These are phyloP conservation scores for Neonectria ditissima DNA, from an alignment of 2,329 filamentous ascomycete species.

Conservation along the genomic window DNA sequence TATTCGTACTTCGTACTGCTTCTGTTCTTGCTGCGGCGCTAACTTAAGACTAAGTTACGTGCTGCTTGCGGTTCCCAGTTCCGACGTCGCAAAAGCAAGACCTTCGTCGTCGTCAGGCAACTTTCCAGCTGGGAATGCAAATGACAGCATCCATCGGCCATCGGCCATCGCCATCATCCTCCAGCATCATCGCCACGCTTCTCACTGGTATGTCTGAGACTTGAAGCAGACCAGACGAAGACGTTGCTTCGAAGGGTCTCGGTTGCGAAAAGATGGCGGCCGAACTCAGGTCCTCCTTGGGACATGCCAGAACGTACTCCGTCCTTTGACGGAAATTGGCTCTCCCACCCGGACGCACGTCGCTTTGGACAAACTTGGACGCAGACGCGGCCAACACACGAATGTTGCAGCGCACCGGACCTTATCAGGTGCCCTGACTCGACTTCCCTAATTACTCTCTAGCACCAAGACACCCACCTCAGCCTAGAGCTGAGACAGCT, in stretches of 20 bases:
- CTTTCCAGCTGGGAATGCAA: constrained; percentile 11
- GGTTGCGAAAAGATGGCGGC: constrained; percentile 7
- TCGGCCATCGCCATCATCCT: background rate
- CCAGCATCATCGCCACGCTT: background rate
- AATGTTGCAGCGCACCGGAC: background rate
- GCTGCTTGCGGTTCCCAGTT: background rate
- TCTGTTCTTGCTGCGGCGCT: constrained; percentile 21
- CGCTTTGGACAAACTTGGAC: constrained; percentile 1
- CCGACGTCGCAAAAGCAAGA: background rate
- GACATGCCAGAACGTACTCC: constrained; percentile 16
- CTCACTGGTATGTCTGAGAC: constrained; percentile 7
- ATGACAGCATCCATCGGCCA: constrained; percentile 24
- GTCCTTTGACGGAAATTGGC: constrained; percentile 26
- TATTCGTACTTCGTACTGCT: too few species aligned
- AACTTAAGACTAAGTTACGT: background rate
- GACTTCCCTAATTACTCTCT: background rate
- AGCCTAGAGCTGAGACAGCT: background rate
- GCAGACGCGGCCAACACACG: constrained; percentile 5
- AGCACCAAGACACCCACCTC: background rate
- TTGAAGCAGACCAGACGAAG: constrained; percentile 2
- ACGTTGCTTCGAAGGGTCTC: background rate
- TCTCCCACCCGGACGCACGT: constrained; percentile 8
- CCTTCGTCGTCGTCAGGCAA: background rate
- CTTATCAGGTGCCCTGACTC: background rate
- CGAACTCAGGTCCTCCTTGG: constrained; percentile 9